Base-by-base conservation (phyloP, 2,329 filamentous ascomycete species). In the Monosporascus sp. region DNA sequence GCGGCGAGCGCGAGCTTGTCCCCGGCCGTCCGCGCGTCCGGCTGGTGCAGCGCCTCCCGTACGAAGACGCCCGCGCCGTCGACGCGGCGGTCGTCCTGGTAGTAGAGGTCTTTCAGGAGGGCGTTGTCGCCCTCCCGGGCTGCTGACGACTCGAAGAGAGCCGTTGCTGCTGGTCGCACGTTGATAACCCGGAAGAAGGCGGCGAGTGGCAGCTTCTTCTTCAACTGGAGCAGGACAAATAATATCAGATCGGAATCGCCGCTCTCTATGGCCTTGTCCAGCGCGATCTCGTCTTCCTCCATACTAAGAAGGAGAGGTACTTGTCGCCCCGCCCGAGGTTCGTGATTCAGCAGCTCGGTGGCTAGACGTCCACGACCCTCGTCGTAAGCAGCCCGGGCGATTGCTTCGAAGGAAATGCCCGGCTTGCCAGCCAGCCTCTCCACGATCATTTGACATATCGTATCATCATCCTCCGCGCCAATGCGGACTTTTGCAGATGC, bases 241-340 rank as follows among this genome's bases (percentile, higher is more conserved):
- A 90, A 87, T n/a, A 96, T 84, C 2, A 99, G 80, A 61, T 99
- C 94, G 0, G 92, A 93, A 66, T 99, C 94, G 19, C 93, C 93
- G 56, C 90, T 96, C 68, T 97, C 91, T 55, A 97, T 90, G 9
- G 94, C 93, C 70, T 97, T 99, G 75, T 97, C 93, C 0, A 99
- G 81, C 0, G 94, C 94, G 41, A 97, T 85, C 59, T 92, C 90
- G 60, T 97, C 93, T 70, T 99, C 92, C 63, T 96, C 92, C 89
- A 97, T 97, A 68, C 83, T 91, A 43, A 99, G 78, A 2, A 99
- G 81, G 3, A 99, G 80, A 0, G 94, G 94, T 0, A 99, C 94
- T 71, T 99, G 94, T 59, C 93, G 90, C n/a, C 93, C 94, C 2
- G 91, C 93, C 53, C 94, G 85, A 9, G 93, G 91, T 66, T 99